Evolutionary conservation across 495 filamentous ascomycete species (phyloP), one percentile per base, ranked within the genome.

Genomic region (Talaromyces borbonicus): DNA sequence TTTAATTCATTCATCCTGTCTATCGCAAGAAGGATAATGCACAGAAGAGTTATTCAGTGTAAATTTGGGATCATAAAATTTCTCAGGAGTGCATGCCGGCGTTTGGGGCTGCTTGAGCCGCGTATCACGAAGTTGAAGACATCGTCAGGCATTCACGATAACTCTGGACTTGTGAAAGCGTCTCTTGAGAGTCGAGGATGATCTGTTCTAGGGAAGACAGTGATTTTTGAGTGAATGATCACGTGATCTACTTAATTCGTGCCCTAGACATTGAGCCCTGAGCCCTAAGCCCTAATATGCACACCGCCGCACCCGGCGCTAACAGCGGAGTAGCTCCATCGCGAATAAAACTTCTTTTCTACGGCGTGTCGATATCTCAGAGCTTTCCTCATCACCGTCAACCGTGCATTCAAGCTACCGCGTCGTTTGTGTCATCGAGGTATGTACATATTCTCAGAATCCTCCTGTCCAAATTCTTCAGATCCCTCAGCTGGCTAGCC

Each of bases 401-500:
- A n/a, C n/a, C n/a, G n/a, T n/a, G n/a, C n/a, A 16, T 20, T 38
- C 35, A 22, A 29, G 11, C 16, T 20, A 20, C 58, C 53, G 44
- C 53, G 48, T 56, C 57, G 52, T 51, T 53, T n/a, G 35, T 11
- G 22, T 22, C 3, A 52, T 64, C 62, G 68, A 72, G 68, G 68
- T 72, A 72, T 68, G 68, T 68, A 61, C 49, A 39, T 48, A 48
- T 38, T 20, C 16, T 40, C 41, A 33, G 42, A 41, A 43, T 8
- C 16, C 25, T 32, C 23, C 6, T 20, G 11, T 2, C 46, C 52
- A 11, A 50, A 43, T 49, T 56, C 47, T 59, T 50, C 63, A 63
- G 66, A 46, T 61, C 65, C 66, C 57, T 51, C 60, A 69, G 64
- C 66, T 69, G 71, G 69, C 66, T 69, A 73, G 69, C 66, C 68